phyloP scores from a whole-genome alignment of 2,329 filamentous ascomycete genomes.

The Calonectria hongkongensis region DNA sequence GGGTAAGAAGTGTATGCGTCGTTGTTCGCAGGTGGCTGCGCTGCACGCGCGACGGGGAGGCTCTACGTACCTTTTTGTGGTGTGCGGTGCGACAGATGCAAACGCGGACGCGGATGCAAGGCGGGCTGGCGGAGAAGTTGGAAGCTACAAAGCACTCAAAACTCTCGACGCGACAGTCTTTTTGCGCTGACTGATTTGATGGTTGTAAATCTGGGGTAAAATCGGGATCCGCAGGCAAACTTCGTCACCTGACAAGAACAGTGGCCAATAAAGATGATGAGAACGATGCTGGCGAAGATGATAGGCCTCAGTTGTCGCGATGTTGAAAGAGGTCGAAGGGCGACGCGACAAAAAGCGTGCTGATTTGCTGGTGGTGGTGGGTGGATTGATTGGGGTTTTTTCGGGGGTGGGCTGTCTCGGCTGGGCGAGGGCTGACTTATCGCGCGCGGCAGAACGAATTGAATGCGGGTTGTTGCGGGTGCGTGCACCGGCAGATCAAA shows the following conservation, averaged over 20 bases:
- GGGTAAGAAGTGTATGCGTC: conserved; percentile 21
- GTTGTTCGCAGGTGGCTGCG: conserved; percentile 34
- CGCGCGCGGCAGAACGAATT: conserved; percentile 49
- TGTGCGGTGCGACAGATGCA: conserved; percentile 43
- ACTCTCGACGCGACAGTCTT: conserved; percentile 47
- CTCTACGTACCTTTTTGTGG: conserved; percentile 54
- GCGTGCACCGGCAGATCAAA: conserved; percentile 33
- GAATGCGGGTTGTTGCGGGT: conserved; percentile 36
- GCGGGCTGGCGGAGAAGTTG: conserved; percentile 39
- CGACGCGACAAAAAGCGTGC: conserved; percentile 62
- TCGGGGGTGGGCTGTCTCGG: conserved; percentile 55
- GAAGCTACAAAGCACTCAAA: conserved; percentile 46
- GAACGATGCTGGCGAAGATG: conserved; percentile 66
- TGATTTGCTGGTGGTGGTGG: conserved; percentile 69
- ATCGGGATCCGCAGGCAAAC: conserved; percentile 58
- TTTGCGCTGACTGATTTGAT: conserved; percentile 50
- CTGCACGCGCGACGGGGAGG: conserved; percentile 30
- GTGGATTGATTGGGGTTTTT: conserved; percentile 55
- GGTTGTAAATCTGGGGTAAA: conserved; percentile 52
- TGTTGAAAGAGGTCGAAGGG: conserved; percentile 59
- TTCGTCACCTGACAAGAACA: conserved; percentile 71
- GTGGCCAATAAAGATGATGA: conserved; percentile 69
- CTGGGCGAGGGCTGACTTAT: conserved; percentile 52
- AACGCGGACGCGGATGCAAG: conserved; percentile 47
- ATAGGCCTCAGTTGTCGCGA: conserved; percentile 70